Evolutionary conservation across 1,139 yeast genomes (phyloP), one percentile per base, ranked within the genome.

Genomic region (Candida tropicalis): DNA sequence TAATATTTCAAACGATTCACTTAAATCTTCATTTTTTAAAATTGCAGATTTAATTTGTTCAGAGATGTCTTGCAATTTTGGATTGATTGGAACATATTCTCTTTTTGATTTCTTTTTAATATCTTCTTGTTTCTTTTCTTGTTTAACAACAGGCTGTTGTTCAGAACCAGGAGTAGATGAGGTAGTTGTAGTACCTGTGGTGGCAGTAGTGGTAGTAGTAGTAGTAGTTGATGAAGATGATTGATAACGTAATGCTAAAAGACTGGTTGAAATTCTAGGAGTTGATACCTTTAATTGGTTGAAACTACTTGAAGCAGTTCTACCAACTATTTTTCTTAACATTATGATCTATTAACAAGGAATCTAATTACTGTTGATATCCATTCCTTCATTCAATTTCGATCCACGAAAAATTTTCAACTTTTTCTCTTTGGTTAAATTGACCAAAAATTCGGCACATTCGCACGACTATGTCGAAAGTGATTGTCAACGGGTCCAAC

Each of bases 1-100:
- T 39, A 71, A 62, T 43, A 73, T 70, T 32, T 65, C 73, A 22
- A 64, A 50, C 16, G 69, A 55, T 46, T 71, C 77, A 4, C 51
- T 38, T 25, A 68, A 49, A 37, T 62, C 63, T 4, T 42, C 44
- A 13, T 49, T 39, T 3, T 54, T 32, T 26, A 27, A 5, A 25
- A 68, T 60, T 2, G 72, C 59, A 6, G 53, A 48, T 12, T 50
- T 45, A 40, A 73, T 58, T 48, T 72, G 77, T 12, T 52, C 49
- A 13, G 66, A 51, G 31, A 73, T 68, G 45, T 71, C 76, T 20
- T 59, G 54, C 36, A 73, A 57, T 48, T 71, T 72, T 20, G 50
- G 48, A 43, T 58, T 49, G 28, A 43, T 8, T 11, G 38, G 38
- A 13, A 5, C n/a, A 6, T 22, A 12, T 41, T 22, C 9, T 31